These are phyloP conservation scores for Kockiozyma suomiensis DNA, from an alignment of 805 yeast species.

Conservation along the genomic window DNA sequence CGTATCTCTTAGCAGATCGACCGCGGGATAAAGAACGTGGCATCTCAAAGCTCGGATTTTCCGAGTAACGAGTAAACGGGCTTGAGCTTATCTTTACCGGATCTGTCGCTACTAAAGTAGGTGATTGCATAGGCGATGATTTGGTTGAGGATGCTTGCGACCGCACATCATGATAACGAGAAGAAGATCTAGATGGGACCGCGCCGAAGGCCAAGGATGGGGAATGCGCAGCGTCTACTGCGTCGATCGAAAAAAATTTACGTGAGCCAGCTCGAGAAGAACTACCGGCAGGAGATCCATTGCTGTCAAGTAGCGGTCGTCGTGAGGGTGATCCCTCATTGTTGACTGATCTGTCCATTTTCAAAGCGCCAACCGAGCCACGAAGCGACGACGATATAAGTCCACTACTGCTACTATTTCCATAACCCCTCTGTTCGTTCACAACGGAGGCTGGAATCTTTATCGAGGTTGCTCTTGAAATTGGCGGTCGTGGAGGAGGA, in stretches of 20 bases:
- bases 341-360: neutral
- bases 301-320: neutral
- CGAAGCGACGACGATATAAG: neutral
- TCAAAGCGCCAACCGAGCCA: neutral
- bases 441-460: slow-evolving; percentile 5
- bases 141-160: slow-evolving; percentile 14
- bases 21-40: slow-evolving; percentile 22
- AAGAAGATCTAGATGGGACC: slow-evolving; percentile 10
- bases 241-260: neutral
- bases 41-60: neutral
- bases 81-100: slow-evolving; percentile 1
- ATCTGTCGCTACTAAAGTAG: neutral
- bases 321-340: slow-evolving; percentile 6
- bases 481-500: slow-evolving; percentile 19
- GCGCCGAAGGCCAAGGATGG: neutral
- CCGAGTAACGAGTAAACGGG: slow-evolving; percentile 23
- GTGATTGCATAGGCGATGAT: slow-evolving; percentile 11
- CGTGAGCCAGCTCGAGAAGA: neutral
- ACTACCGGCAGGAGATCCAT: neutral
- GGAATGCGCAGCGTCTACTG: neutral
- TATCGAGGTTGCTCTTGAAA: neutral
- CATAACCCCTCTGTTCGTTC: neutral
- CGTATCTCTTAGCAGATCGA: slow-evolving; percentile 12
- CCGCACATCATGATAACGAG: slow-evolving; percentile 21
- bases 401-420: neutral